Evolutionary conservation across 257 asterid genomes (phyloP), one percentile per base, ranked within the genome.

Genomic region (Solanum corneliomulleri): DNA sequence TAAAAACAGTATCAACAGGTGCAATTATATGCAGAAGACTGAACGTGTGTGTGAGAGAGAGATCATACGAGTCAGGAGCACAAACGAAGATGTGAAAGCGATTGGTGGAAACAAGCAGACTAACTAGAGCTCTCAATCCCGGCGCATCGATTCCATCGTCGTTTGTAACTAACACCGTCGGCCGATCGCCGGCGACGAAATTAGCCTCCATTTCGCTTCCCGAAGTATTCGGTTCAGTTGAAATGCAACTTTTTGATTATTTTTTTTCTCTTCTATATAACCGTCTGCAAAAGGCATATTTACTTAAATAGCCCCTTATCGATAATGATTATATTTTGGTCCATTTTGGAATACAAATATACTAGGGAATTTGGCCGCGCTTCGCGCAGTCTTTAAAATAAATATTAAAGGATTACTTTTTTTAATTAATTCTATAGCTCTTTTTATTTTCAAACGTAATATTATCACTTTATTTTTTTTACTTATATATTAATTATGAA

Each of bases 91-190:
- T 94, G 66, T 88, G 69, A 88, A 94, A 95, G 76, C 95, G 99
- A 88, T 92, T 88, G 77, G 98, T 78, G 83, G 96, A 86, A 89
- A 94, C 93, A 72, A 97, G 98, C 49, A 92, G 94, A 41, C 89
- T 86, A 82, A 95, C 96, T 5, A 97, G 95, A 90, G 98, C 94
- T 78, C 92, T 92, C 70, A 97, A 87, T 11, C 98, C 98, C 2
- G 98, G 92, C 18, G 99, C 98, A 70, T 92, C 96, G 21, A 97
- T 93, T 44, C 99, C 99, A 88, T 95, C 98, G 92, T 95, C 99
- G 92, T 97, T 97, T 33, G 99, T 97, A 58, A 95, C 94, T 96
- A 95, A 86, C 90, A 97, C 93, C 90, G 93, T 91, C 88, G 96
- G 91, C 56, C 93, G 93, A 82, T 88, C 93, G 88, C 88, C 94